Evolutionary conservation across 495 filamentous ascomycete genomes (phyloP).

Genomic region (Neurospora sp.): DNA sequence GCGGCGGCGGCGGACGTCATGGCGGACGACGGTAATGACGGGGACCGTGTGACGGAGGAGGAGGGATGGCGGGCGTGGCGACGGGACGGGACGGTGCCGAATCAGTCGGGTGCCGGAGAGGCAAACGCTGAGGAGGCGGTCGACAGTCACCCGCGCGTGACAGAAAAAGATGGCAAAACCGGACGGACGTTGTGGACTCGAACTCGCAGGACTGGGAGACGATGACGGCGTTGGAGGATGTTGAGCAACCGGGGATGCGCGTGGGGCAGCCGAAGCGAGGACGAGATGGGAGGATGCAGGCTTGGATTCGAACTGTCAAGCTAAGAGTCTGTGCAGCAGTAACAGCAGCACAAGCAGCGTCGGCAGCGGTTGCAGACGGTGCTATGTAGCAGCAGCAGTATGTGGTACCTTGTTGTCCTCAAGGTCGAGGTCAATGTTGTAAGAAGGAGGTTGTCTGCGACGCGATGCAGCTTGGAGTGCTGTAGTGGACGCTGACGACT

Average conservation of each 20-base stretch:
- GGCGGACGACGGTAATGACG: slow-evolving; percentile 1
- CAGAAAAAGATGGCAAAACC: neutral
- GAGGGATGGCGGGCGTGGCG: neutral
- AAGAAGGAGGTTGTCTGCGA: slow-evolving; percentile 7
- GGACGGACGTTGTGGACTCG: neutral
- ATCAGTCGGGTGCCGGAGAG: neutral
- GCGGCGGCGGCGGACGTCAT: slow-evolving; percentile 22
- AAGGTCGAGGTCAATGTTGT: neutral
- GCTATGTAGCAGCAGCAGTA: neutral
- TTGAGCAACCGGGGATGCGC: neutral
- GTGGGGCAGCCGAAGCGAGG: slow-evolving; percentile 1
- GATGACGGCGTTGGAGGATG: neutral
- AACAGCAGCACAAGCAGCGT: neutral
- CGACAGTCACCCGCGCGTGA: neutral
- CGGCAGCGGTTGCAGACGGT: neutral
- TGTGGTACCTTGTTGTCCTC: neutral
- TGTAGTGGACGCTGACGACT: neutral
- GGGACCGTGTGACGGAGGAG: neutral
- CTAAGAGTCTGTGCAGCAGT: neutral
- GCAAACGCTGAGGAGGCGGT: neutral
- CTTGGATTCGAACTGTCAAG: neutral
- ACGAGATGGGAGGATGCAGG: neutral
- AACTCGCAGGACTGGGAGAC: neutral
- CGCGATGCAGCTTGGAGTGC: slow-evolving; percentile 8
- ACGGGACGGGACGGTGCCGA: neutral